Base-by-base conservation (phyloP, 148 eudicot species). In the Persicaria maculosa region DNA sequence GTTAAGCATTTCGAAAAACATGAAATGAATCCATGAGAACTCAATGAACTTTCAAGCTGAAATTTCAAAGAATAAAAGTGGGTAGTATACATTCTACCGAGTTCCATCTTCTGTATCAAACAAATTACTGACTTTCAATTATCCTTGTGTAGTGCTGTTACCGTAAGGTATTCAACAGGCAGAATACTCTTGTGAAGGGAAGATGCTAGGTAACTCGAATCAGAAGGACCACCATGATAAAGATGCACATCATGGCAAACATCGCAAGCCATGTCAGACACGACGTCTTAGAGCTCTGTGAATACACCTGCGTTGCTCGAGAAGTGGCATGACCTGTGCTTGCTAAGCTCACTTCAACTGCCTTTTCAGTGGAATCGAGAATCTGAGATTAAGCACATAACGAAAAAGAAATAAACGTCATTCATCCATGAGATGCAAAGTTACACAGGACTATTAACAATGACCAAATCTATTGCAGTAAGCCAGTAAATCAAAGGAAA, bases 331-430 rank as follows among this genome's bases (percentile, higher is more conserved):
- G 91, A 50, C 92, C 90, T 0, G 98, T 90, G 83, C 93, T 88
- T 65, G 96, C 98, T 87, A 94, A 85, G 86, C 98, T 92, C 31
- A 86, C 88, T 75, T 94, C 97, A 52, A 94, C 85, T 16, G 98
- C 98, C 81, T 87, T 81, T 84, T 94, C 97, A 14, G 97, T 92
- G 11, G 98, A 94, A 81, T 90, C 98, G 47, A 94, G 92, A 75
- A 91, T 84, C 98, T 90, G 89, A 77, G 76, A 1, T 69, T 9
- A 65, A 65, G 70, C 17, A 22, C n/a, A 46, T 6, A 68, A 73
- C 45, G 47, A 17, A 25, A 25, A 47, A 11, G 20, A 19, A 31
- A 31, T 22, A 11, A 15, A 78, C 55, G 53, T 8, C 54, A 47
- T 40, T 15, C 15, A 40, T 65, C n/a, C 6, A 40, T 40, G 69